phyloP scores from a whole-genome alignment of 2,329 filamentous ascomycete genomes.

The Grosmannia huntii region DNA sequence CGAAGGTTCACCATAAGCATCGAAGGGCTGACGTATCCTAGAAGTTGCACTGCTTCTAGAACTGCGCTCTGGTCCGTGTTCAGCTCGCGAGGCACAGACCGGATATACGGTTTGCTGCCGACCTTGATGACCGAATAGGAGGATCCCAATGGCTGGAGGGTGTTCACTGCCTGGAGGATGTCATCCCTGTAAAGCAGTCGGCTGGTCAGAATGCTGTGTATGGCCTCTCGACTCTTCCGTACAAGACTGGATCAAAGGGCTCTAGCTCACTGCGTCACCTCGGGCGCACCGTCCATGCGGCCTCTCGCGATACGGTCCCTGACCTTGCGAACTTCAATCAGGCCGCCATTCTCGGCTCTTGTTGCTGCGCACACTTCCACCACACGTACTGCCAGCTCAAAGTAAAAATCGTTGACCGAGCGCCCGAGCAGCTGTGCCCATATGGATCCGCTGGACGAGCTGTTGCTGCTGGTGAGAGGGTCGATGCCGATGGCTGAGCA shows the following conservation, averaged over 20 bases:
- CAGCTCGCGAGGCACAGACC: slow-evolving; percentile 87
- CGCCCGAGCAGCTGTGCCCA: slow-evolving; percentile 89
- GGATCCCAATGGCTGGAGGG: slow-evolving; percentile 74
- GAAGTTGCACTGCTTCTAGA: slow-evolving; percentile 76
- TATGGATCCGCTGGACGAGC: slow-evolving; percentile 49
- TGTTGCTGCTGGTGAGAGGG: slow-evolving; percentile 60
- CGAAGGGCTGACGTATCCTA: slow-evolving; percentile 80
- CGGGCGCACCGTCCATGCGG: slow-evolving; percentile 61
- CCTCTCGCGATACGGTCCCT: slow-evolving; percentile 60
- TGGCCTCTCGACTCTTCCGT: background rate
- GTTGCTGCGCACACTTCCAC: slow-evolving; percentile 87
- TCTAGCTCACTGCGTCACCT: slow-evolving; percentile 58
- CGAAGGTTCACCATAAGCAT: slow-evolving; percentile 79
- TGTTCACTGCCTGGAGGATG: slow-evolving; percentile 76
- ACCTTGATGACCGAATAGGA: slow-evolving; percentile 78
- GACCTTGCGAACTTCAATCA: slow-evolving; percentile 76
- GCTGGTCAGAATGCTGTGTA: background rate
- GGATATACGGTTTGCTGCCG: slow-evolving; percentile 74
- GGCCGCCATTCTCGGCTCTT: slow-evolving; percentile 78
- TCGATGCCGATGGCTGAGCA: slow-evolving; percentile 95
- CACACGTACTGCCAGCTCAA: slow-evolving; percentile 88
- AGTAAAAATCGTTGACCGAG: slow-evolving; percentile 96
- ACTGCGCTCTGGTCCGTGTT: slow-evolving; percentile 90
- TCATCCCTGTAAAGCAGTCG: slow-evolving; percentile 56
- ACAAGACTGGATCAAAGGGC: background rate